Evolutionary conservation across 345 rosid species (phyloP), one percentile per base, ranked within the genome.

Genomic region (Syzygium aromaticum): DNA sequence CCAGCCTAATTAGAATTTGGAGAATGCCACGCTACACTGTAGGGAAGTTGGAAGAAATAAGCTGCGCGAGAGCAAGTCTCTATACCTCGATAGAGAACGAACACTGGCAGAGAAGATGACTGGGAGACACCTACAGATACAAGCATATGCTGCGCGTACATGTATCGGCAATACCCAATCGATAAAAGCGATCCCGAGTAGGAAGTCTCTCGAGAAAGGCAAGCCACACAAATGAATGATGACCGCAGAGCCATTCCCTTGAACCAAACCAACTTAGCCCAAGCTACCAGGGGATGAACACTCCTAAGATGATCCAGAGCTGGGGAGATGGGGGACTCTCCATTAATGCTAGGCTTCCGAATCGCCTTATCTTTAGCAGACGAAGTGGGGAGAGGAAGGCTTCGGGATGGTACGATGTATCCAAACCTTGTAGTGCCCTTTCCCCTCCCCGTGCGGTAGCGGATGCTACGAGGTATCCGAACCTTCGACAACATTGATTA

Each of bases 141-240:
- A 5, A 57, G 14, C 67, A 27, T 27, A 61, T 0, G 38, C n/a
- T 13, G 30, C 0, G 27, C 3, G 0, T 57, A 13, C 5, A 27
- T 59, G 30, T 11, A 59, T 1, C 0, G 2, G 73, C 73, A n/a
- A 61, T n/a, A n/a, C 19, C 73, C 6, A 61, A 9, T 16, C 38
- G 5, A n/a, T 6, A 14, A 15, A n/a, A n/a, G 73, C 0, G 33
- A 27, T 28, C 73, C 67, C 8, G 0, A n/a, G 67, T 6, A 30
- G 33, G 73, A 61, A 61, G 73, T 61, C 10, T n/a, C 67, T 61
- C 2, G 5, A 1, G 33, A n/a, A 61, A 13, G 73, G 33, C 73
- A n/a, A 61, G 73, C 73, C 38, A 61, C 17, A 14, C 1, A n/a
- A n/a, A 61, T 30, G 19, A 6, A n/a, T 61, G 73, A 33, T 13